Conservation (phyloP, 495 filamentous ascomycete species). For the Ramalina intermedia region DNA sequence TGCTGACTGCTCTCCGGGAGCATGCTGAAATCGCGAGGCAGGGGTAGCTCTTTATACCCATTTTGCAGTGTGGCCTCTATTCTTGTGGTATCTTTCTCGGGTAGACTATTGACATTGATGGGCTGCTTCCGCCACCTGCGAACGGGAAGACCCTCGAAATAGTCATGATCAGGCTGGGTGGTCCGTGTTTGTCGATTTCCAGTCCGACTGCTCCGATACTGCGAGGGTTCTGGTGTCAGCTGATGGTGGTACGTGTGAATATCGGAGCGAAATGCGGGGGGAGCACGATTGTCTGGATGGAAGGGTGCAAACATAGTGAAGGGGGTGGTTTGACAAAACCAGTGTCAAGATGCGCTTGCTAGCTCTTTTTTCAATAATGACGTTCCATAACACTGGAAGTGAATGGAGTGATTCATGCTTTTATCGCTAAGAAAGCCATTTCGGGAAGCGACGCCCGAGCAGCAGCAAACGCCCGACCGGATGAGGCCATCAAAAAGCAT, state of each 20-base stretch:
- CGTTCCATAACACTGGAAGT: too few species aligned
- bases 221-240: conserved; percentile 3
- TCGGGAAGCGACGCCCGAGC: too few species aligned
- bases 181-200: conserved; percentile 59
- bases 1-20: conserved; percentile 66
- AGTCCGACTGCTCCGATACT: conserved; percentile 43
- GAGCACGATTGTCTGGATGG: too few species aligned
- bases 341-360: too few species aligned
- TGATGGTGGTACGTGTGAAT: background rate
- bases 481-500: too few species aligned
- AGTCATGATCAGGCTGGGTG: conserved; percentile 74
- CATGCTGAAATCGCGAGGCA: conserved; percentile 79
- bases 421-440: too few species aligned
- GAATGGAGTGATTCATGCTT: too few species aligned
- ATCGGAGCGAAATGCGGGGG: background rate
- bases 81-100: conserved; percentile 30
- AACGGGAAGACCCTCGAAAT: conserved; percentile 87
- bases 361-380: too few species aligned
- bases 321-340: too few species aligned
- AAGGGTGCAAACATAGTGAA: too few species aligned
- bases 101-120: conserved; percentile 54
- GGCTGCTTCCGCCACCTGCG: conserved; percentile 72
- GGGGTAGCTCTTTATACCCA: conserved; percentile 48
- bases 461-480: too few species aligned
- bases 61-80: conserved; percentile 37